Conservation (phyloP, 2,329 filamentous ascomycete genomes). For the Phialemoniopsis sp. region DNA sequence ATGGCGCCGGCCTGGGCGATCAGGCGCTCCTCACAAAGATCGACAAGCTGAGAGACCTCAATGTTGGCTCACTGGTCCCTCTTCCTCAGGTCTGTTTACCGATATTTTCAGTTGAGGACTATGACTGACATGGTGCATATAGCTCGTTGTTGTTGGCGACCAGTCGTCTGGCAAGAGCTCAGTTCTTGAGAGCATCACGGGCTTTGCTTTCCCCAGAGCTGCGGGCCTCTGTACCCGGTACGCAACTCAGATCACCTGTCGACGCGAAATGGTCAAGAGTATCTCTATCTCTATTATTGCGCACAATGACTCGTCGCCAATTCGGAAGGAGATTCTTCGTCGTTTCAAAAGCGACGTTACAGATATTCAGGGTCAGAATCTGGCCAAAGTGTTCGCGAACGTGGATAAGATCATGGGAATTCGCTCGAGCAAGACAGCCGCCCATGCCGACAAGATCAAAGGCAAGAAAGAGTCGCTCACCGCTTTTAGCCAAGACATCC, state of each 20-base stretch:
- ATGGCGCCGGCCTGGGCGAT: constrained; percentile 10
- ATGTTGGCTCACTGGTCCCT: constrained; percentile 15
- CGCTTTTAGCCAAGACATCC: constrained; percentile 40
- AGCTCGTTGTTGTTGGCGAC: constrained; percentile 80
- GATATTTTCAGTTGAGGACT: too few relatives aligned
- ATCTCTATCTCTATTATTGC: constrained; percentile 22
- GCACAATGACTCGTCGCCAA: constrained; percentile 1
- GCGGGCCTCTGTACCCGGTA: constrained; percentile 43
- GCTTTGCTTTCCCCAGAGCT: constrained; percentile 40
- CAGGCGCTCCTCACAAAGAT: constrained; percentile 16
- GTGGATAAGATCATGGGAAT: neutral
- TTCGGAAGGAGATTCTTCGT: neutral
- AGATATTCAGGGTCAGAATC: constrained; percentile 21
- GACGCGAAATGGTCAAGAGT: constrained; percentile 16
- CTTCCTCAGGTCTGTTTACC: constrained; percentile 12
- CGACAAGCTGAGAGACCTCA: constrained; percentile 18
- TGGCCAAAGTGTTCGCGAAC: constrained; percentile 35
- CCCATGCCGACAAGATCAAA: neutral
- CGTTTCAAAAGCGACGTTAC: constrained; percentile 29
- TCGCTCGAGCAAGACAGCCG: constrained; percentile 26
- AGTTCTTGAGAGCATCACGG: constrained; percentile 64
- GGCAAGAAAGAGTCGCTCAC: constrained; percentile 5
- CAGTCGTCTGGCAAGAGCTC: constrained; percentile 86
- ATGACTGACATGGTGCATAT: constrained; percentile 18
- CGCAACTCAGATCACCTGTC: constrained; percentile 39